phyloP scores from a whole-genome alignment of 805 yeast species.

The Alloascoidea hylecoeti region DNA sequence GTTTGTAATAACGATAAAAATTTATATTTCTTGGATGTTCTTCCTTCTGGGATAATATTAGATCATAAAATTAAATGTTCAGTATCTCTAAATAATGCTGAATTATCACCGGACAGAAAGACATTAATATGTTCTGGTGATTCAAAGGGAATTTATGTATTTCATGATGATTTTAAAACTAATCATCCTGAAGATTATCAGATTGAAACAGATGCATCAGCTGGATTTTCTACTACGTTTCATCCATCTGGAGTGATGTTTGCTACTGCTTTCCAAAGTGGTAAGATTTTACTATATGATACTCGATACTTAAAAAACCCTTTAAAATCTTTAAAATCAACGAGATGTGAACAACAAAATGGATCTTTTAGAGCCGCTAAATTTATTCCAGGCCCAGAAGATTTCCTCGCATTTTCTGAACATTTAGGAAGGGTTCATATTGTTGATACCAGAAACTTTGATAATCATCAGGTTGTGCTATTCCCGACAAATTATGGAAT shows the following conservation, averaged over 20 bases:
- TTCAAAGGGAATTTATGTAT: constrained; percentile 45
- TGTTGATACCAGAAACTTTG: constrained; percentile 60
- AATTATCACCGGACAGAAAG: constrained; percentile 47
- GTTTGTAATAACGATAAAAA: constrained; percentile 78
- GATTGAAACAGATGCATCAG: neutral
- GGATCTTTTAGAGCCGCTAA: constrained; percentile 62
- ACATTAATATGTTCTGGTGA: constrained; percentile 66
- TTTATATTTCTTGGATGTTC: constrained; percentile 50
- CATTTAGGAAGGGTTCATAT: constrained; percentile 82
- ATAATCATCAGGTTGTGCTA: constrained; percentile 52
- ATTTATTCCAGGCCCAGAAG: constrained; percentile 56
- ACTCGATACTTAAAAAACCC: constrained; percentile 37
- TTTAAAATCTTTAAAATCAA: constrained; percentile 22
- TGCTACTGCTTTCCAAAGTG: constrained; percentile 78
- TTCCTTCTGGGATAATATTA: constrained; percentile 22
- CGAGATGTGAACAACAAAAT: constrained; percentile 23
- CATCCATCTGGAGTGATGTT: constrained; percentile 63
- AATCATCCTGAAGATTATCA: neutral
- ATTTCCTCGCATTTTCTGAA: constrained; percentile 63
- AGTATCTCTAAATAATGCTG: constrained; percentile 64
- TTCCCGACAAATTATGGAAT: neutral
- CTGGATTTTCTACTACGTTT: constrained; percentile 71
- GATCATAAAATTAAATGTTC: constrained; percentile 32
- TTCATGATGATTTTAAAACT: constrained; percentile 11
- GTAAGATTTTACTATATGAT: constrained; percentile 66